Base-by-base conservation (phyloP, 495 filamentous ascomycete species). In the Podospora anserina region DNA sequence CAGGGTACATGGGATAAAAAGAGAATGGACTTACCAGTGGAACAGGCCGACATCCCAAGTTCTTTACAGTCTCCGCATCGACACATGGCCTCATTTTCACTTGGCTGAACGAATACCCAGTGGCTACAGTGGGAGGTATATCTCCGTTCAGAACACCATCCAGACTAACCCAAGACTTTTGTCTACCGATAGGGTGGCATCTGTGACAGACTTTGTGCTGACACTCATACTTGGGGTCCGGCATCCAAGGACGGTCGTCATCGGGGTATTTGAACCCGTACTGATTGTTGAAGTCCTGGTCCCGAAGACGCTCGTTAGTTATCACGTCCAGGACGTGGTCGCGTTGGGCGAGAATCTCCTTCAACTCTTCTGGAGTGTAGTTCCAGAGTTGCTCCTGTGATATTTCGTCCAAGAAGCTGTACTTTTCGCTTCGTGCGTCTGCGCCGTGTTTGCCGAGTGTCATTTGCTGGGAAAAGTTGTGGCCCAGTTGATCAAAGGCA, bases 141-240 rank as follows among this genome's bases (percentile, higher is more conserved):
- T 84, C 81, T 4, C 77, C 82, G 15, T 83, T 75, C 15, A 78
- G 71, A 34, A 88, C 73, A 3, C 77, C 82, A 63, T 88, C 73
- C 53, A 90, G 71, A 69, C 81, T 83, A 4, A 84, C 68, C 71
- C 73, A 87, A 4, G 81, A 74, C 58, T 85, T 82, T 11, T 83
- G 77, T 20, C 71, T 69, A 15, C 77, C 80, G 34, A 73, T 76
- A 32, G 78, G 78, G 19, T 83, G 80, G 69, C 88, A 90, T 19
- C 32, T 44, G 19, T 80, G 81, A 70, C 88, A 90, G 68, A 80
- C 79, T 60, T 76, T 84, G 72, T 78, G 84, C 64, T 77, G 79
- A 71, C 88, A 90, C 66, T 84, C 82, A 1, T 70, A 56, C 0
- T 70, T 59, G 28, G 65, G n/a, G 58, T 70, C 58, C 34, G 82